Base-by-base conservation (phyloP, 2,329 filamentous ascomycete genomes). In the Ceratocystis lukuohia region DNA sequence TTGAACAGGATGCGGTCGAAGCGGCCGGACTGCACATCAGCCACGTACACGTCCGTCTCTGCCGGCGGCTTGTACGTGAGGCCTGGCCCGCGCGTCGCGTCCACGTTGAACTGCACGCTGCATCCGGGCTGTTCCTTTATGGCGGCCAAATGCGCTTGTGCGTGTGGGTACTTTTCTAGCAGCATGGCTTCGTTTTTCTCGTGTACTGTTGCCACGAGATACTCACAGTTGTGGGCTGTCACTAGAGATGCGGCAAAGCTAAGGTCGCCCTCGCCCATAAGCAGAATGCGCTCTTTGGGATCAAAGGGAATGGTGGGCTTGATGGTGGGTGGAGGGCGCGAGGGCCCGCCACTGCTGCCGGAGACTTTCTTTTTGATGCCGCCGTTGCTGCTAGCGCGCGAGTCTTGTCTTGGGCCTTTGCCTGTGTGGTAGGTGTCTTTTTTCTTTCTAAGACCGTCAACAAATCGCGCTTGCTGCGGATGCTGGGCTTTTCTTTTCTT, bases 1-100 rank as follows among this genome's bases (percentile, higher is more conserved):
- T 96, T 96, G 84, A 97, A 99, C 70, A 93, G 80, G 69, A 97
- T 87, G 66, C 85, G 82, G 74, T 96, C 86, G 80, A 88, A 92
- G 3, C 78, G 75, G 2, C 71, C 66, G n/a, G 50, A n/a, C 28
- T 46, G 53, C 22, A 66, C 61, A 20, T 37, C 65, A 61, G 33
- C 53, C 65, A 50, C 48, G 48, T 37, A 62, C 20, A 25, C 66
- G 8, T 65, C 69, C 64, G 67, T 73, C 69, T 73, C 69, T 68
- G 73, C 70, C 33, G 75, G 74, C 65, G 67, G 65, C 44, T 66
- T 68, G 50, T 73, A 74, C 69, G 71, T 70, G 71, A 80, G 80
- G n/a, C 78, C 74, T 33, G 78, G 78, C 73, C 88, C 80, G 67
- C 76, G 87, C 56, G 81, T 85, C 1, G 87, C 89, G 75, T 92